These are phyloP conservation scores for Aureobasidium zeae DNA, from an alignment of 2,329 filamentous ascomycete species.

Conservation along the genomic window DNA sequence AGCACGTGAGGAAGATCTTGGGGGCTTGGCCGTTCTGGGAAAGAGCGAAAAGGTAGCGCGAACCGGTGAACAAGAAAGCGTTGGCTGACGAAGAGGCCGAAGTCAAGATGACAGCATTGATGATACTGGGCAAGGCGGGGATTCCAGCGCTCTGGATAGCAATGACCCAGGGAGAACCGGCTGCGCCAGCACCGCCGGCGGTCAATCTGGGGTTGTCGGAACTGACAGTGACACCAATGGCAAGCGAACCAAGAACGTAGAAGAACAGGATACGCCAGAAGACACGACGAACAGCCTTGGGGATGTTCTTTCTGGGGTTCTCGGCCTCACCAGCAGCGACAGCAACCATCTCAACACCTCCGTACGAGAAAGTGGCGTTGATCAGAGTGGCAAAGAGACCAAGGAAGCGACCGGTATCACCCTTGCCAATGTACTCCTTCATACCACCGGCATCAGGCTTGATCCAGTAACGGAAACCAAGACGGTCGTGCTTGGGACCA, in stretches of 20 bases:
- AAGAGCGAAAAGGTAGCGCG: constrained; percentile 42
- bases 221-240: constrained; percentile 52
- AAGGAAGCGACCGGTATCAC: constrained; percentile 53
- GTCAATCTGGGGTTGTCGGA: constrained; percentile 44
- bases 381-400: constrained; percentile 48
- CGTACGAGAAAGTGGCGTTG: constrained; percentile 42
- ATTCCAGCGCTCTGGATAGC: constrained; percentile 60
- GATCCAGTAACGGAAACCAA: constrained; percentile 60
- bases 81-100: constrained; percentile 63
- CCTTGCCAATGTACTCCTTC: constrained; percentile 53
- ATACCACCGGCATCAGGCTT: constrained; percentile 13
- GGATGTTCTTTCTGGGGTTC: constrained; percentile 45
- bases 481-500: constrained; percentile 46
- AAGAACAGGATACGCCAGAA: constrained; percentile 49
- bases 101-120: constrained; percentile 68
- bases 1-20: constrained; percentile 38
- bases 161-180: constrained; percentile 55
- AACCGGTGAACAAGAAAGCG: constrained; percentile 50
- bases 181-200: constrained; percentile 34
- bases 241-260: constrained; percentile 48
- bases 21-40: constrained; percentile 46
- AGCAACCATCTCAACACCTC: constrained; percentile 46
- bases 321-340: constrained; percentile 48
- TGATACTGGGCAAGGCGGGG: constrained; percentile 56
- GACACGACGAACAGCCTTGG: constrained; percentile 45